Evolutionary conservation across 2,329 filamentous ascomycete species (phyloP), one percentile per base, ranked within the genome.

Genomic region (Aspergillus sp.): DNA sequence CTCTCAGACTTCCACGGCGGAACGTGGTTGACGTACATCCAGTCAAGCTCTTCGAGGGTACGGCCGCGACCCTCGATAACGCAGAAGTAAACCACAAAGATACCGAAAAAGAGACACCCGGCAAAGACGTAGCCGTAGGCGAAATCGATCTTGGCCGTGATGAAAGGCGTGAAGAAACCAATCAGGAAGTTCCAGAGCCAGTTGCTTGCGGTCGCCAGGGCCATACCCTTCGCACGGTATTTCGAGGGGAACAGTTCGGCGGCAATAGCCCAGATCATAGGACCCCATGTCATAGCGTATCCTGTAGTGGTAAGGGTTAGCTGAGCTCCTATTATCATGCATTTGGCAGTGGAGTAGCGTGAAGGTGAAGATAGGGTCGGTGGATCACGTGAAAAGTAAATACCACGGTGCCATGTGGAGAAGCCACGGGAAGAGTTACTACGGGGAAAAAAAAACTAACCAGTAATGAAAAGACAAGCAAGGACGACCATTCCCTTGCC

Each of bases 51-150:
- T 66, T 88, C 85, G 1, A 89, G 70, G 0, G 79, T 81, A 6
- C 83, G 76, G 41, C 81, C 83, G 58, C 85, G 82, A 38, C 77
- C 80, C 59, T 89, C 86, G 42, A 85, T 80, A n/a, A 88, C 76
- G 61, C 86, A 87, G 67, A 88, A 85, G 70, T 83, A 89, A 7
- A 69, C 82, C 4, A 88, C 66, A 0, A 79, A 53, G 0, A 77
- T 79, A 0, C 77, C 83, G 0, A 79, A 70, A 5, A 85, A 68
- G 56, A 86, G 85, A 58, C 83, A 88, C 0, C 75, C 82, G 0
- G 85, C 85, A 62, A 89, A 89, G 38, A 90, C 80, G 52, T 88
- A 87, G 2, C 86, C 85, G 58, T 88, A 88, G 6, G 76, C 75
- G 63, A 84, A 89, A 55, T 84, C 78, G 47, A 89, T 89, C 1